Evolutionary conservation across 2,329 filamentous ascomycete species (phyloP), one percentile per base, ranked within the genome.

Genomic region (Colletotrichum gloeosporioides): DNA sequence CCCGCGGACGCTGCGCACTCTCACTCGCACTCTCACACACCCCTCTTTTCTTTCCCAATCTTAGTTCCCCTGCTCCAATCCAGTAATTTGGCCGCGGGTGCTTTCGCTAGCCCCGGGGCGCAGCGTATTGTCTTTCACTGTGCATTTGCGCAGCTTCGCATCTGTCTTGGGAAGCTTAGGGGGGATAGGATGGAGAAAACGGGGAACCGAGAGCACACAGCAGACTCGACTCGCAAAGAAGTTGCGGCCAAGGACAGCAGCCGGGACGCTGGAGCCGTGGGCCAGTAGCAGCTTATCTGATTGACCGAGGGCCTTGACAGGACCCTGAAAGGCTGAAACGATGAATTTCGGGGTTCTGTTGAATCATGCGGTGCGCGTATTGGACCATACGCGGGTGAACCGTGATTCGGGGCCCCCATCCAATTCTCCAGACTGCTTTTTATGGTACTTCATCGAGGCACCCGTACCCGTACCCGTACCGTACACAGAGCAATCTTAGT

Each of bases 311-410:
- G 59, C 31, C 29, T 73, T 49, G 69, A 73, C 57, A 69, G 70
- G 73, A 76, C 73, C 70, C 73, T 76, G 73, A 73, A 73, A 73
- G 64, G 32, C 64, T 76, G 73, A 76, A 76, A 76, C 73, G 39
- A 68, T 8, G 39, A 64, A 64, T 49, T 64, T 64, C 39, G 70
- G 73, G 73, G 57, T 53, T n/a, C 57, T 22, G 34, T 62, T 34
- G 57, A 76, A 34, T 76, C 73, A 76, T 69, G 73, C 69, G n/a
- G 59, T 64, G 32, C 22, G 69, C 69, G 69, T 65, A 71, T 71
- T 71, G 69, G 59, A 8, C 59, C 69, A 39, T 57, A 62, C 57
- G 71, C 65, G 57, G 34, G 32, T 34, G 68, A 39, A 18, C 61
- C 34, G 49, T 29, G 59, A 34, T 29, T 36, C 22, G 34, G 13